phyloP scores from a whole-genome alignment of 331 rosid genomes.

The Quercus lobata region DNA sequence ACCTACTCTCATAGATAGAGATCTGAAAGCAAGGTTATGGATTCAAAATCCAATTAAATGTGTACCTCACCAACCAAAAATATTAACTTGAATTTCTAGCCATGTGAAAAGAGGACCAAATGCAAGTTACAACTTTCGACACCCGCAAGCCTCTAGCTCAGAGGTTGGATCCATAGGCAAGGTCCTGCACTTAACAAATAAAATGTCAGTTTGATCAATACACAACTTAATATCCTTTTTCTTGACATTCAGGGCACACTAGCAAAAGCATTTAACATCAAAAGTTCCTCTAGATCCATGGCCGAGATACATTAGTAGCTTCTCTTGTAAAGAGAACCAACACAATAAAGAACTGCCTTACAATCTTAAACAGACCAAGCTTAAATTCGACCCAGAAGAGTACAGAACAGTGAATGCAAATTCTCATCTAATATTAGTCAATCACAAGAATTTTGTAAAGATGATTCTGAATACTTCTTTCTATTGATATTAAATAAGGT shows the following conservation, averaged over 20 bases:
- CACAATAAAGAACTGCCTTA: neutral
- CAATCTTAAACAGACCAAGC: neutral
- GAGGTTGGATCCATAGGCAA: too few species aligned
- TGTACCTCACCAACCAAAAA: too few species aligned
- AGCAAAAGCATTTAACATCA: neutral
- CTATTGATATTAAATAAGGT: constrained; percentile 26
- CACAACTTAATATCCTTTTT: neutral
- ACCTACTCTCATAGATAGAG: neutral
- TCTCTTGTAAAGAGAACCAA: neutral
- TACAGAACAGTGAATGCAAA: neutral
- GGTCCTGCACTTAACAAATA: too few species aligned
- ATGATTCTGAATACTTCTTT: constrained; percentile 4
- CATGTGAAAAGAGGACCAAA: neutral
- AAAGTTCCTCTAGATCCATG: neutral
- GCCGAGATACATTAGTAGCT: neutral
- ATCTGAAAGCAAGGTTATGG: too few species aligned
- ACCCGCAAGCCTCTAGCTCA: too few species aligned
- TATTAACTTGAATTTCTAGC: too few species aligned
- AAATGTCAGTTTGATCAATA: neutral
- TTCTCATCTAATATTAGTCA: neutral
- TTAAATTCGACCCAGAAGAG: neutral
- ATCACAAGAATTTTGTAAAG: neutral
- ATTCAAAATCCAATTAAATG: too few species aligned
- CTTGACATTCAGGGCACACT: neutral
- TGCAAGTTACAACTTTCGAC: neutral